Base-by-base conservation (phyloP, 2,329 filamentous ascomycete species). In the Hirsutella rhossiliensis region DNA sequence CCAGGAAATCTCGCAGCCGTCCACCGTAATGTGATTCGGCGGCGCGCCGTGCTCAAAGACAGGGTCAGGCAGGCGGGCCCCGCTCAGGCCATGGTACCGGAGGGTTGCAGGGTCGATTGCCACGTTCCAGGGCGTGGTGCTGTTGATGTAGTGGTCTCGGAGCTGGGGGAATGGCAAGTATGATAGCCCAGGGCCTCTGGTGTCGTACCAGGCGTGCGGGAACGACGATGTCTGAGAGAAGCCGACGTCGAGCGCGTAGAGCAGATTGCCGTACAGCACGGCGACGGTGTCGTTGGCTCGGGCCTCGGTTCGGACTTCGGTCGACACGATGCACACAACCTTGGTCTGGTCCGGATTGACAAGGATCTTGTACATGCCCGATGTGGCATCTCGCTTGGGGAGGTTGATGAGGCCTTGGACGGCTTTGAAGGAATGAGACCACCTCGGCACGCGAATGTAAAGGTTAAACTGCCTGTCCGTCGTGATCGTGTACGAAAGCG, bases 231-330 rank as follows among this genome's bases (percentile, higher is more conserved):
- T 50, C n/a, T 52, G 47, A 11, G 55, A 46, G 18, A 56, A 59
- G 23, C 55, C 56, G 5, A 70, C 56, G 6, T 65, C 58, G 11
- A 67, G 52, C 0, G 66, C 62, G 43, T 71, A 72, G 0, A 71
- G 60, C 1, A 72, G 52, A 1, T 65, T 54, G 1, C 68, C 68
- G 36, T 64, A 61, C 47, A 69, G 67, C 12, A 72, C 57, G 11
- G 65, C 55, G 5, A 69, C 59, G 1, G 65, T 66, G 41, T 64
- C 54, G 45, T 64, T 50, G 3, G 49, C 29, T 13, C 57, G 52
- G 3, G 45, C 30, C 27, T 56, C 51, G 2, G 55, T 48, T 8
- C 52, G 50, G 2, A 59, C 46, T 2, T 40, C 34, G 1, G 51
- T 49, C 3, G 41, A 32, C 12, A 58, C 49, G 11, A 27, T 45